phyloP scores from a whole-genome alignment of 441 rosid species.

The Corymbia citriodora region DNA sequence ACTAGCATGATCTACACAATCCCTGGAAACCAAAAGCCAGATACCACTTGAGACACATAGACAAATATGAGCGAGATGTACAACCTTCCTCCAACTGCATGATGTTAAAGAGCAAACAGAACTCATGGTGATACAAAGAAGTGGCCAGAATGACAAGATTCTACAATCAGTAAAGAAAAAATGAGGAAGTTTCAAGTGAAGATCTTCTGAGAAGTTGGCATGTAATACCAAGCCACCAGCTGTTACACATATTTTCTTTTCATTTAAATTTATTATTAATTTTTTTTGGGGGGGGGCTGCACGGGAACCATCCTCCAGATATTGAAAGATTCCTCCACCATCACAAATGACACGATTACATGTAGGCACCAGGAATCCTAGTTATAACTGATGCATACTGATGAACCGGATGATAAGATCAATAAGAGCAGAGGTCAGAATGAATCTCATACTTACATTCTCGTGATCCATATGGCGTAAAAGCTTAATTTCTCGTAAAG shows the following conservation, averaged over 20 bases:
- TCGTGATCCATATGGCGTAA: constrained; percentile 13
- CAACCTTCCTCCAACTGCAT: background rate
- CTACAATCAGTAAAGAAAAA: background rate
- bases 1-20: background rate
- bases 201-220: background rate
- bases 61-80: background rate
- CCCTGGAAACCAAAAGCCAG: background rate
- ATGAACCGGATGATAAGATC: background rate
- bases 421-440: background rate
- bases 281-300: background rate
- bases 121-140: background rate
- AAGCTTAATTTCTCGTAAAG: constrained; percentile 14
- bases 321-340: background rate
- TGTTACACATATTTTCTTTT: background rate
- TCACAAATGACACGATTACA: background rate
- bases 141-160: background rate
- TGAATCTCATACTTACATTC: constrained; percentile 2
- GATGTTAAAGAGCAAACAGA: background rate
- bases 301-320: background rate
- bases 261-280: background rate
- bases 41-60: background rate
- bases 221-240: background rate
- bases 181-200: background rate
- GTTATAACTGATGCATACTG: background rate
- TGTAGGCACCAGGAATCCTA: background rate